phyloP scores from a whole-genome alignment of 352 stramenopile species.

The Ophiocytium majus region DNA sequence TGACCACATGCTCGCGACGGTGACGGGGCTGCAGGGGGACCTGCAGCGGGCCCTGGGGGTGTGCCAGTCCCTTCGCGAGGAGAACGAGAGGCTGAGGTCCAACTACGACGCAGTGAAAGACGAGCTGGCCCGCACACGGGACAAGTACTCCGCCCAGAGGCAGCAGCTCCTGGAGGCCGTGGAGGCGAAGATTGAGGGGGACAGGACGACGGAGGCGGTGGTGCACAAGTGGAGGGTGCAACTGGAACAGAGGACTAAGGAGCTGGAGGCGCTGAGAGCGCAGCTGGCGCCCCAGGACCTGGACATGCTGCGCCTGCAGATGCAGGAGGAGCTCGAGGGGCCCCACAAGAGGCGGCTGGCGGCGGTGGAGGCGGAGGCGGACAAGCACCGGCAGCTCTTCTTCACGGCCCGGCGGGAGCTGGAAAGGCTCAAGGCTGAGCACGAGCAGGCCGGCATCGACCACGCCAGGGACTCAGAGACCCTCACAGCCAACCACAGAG shows the following conservation, averaged over 20 bases:
- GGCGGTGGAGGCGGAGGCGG: slow-evolving; percentile 44
- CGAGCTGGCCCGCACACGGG: slow-evolving; percentile 54
- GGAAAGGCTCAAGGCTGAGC: slow-evolving; percentile 58
- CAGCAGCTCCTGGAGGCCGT: slow-evolving; percentile 55
- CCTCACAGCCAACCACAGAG: slow-evolving; percentile 24
- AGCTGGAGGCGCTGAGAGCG: slow-evolving; percentile 58
- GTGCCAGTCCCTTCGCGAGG: slow-evolving; percentile 41
- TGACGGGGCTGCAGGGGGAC: slow-evolving; percentile 53
- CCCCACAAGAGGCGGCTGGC: slow-evolving; percentile 52
- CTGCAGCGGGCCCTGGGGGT: slow-evolving; percentile 54
- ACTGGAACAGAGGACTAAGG: slow-evolving; percentile 54
- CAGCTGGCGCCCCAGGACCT: slow-evolving; percentile 61
- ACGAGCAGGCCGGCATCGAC: slow-evolving; percentile 58
- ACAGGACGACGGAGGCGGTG: slow-evolving; percentile 52
- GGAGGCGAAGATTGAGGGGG: slow-evolving; percentile 48
- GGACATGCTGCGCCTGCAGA: slow-evolving; percentile 57
- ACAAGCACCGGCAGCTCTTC: slow-evolving; percentile 59
- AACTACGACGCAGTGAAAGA: slow-evolving; percentile 56
- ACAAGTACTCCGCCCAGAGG: slow-evolving; percentile 54
- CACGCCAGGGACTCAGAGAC: slow-evolving; percentile 40
- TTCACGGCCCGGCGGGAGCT: slow-evolving; percentile 60
- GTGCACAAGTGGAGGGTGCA: slow-evolving; percentile 60
- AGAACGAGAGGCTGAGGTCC: slow-evolving; percentile 53
- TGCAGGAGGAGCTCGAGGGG: slow-evolving; percentile 60
- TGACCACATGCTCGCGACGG: slow-evolving; percentile 54